Conservation (phyloP, 2,329 filamentous ascomycete species). For the Metarhizium anisopliae region DNA sequence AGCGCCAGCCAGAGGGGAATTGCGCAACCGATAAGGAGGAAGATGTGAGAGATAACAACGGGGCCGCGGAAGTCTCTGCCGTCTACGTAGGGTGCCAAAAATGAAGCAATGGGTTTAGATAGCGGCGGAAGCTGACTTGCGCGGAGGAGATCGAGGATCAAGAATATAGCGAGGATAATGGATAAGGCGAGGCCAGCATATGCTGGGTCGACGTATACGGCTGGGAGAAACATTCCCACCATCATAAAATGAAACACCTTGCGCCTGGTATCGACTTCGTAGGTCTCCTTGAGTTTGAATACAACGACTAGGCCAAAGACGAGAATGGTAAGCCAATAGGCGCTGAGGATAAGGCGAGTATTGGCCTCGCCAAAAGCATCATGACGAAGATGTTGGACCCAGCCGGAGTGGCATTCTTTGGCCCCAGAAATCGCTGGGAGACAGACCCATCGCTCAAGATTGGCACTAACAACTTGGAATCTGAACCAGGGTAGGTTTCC, state of each 20-base stretch:
- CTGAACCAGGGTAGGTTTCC: conserved; percentile 68
- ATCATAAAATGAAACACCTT: conserved; percentile 99
- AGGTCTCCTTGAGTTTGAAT: conserved; percentile 62
- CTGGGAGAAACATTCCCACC: conserved; percentile 88
- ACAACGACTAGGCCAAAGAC: conserved; percentile 64
- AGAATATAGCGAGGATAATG: conserved; percentile 72
- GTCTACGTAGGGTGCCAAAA: conserved; percentile 89
- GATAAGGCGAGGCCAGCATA: conserved; percentile 74
- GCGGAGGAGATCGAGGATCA: conserved; percentile 80
- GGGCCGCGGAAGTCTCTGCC: conserved; percentile 87
- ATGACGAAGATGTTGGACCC: conserved; percentile 57
- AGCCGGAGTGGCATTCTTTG: conserved; percentile 41
- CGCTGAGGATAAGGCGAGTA: conserved; percentile 66
- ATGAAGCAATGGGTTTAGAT: conserved; percentile 74
- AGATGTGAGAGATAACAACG: conserved; percentile 93
- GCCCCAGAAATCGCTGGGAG: conserved; percentile 44
- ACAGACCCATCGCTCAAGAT: conserved; percentile 66
- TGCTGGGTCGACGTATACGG: conserved; percentile 76
- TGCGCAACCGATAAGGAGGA: conserved; percentile 87
- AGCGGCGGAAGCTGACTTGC: conserved; percentile 87
- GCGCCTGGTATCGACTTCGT: conserved; percentile 88
- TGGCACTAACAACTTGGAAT: conserved; percentile 58
- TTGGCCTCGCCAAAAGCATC: conserved; percentile 64
- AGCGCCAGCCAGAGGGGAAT: conserved; percentile 89
- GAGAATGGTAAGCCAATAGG: conserved; percentile 66